A percentile compares a stretch with the other conserved stretches of the same genome.
Conservation (phyloP, 2,329 filamentous ascomycete genomes). For the Pseudogymnoascus sp. region DNA sequence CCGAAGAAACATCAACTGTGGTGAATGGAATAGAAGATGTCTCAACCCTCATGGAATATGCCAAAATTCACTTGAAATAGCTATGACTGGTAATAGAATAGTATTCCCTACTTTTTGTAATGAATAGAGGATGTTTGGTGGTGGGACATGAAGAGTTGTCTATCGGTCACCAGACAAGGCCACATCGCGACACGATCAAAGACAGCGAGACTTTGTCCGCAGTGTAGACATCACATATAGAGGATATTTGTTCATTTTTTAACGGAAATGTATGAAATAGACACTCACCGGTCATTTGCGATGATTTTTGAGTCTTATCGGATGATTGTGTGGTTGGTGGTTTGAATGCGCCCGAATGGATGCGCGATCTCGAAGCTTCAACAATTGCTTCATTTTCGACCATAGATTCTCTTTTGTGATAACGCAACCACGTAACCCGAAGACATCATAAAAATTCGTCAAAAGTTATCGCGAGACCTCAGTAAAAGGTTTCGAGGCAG, state of each 20-base stretch:
- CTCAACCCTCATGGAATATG: not conserved
- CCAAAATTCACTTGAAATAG: not conserved
- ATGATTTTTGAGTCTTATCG: not conserved
- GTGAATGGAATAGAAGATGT: not conserved
- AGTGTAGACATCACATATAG: not conserved
- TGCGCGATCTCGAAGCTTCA: not conserved
- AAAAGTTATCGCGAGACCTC: not conserved
- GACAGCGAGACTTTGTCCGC: not conserved
- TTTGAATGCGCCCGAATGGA: conserved; percentile 1
- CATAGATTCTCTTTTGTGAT: not conserved
- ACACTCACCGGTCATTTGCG: not conserved
- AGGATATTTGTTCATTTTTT: not conserved
- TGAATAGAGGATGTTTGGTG: not conserved
- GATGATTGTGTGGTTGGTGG: not conserved
- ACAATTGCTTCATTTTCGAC: conserved; percentile 9
- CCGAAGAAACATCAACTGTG: not conserved
- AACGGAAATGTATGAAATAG: not conserved
- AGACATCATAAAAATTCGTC: not conserved
- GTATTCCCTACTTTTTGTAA: not conserved
- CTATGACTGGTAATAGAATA: not conserved
- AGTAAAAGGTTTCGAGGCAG: not conserved
- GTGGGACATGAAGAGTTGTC: not conserved
- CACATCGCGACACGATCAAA: not conserved
- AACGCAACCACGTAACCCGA: not conserved
- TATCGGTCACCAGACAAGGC: not conserved